A percentile compares a stretch with the other conserved stretches of the same genome.
Conservation (phyloP, 1,284 basidiomycete species). For the Athelia sp. region DNA sequence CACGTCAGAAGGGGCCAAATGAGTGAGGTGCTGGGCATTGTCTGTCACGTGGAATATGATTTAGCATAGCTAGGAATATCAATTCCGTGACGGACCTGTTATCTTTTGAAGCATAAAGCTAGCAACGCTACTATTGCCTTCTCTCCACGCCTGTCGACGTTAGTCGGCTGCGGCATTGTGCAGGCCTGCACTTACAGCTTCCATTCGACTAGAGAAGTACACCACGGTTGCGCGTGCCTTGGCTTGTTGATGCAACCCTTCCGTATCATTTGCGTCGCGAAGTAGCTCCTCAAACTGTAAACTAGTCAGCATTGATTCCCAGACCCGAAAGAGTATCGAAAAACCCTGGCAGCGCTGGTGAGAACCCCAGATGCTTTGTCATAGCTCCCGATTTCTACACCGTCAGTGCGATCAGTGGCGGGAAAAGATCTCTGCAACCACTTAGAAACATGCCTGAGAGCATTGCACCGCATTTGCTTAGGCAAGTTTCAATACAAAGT, state of each 20-base stretch:
- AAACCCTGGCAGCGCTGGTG: slow-evolving; percentile 70
- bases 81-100: slow-evolving; percentile 39
- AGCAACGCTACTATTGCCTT: slow-evolving; percentile 71
- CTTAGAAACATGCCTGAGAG: slow-evolving; percentile 51
- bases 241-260: slow-evolving; percentile 48
- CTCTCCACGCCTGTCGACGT: slow-evolving; percentile 66
- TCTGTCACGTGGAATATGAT: slow-evolving; percentile 32
- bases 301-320: too few relatives aligned
- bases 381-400: slow-evolving; percentile 54
- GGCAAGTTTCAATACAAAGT: neutral
- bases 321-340: slow-evolving; percentile 4
- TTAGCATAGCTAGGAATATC: slow-evolving; percentile 6
- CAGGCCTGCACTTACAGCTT: slow-evolving; percentile 53
- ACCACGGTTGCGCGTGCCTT: slow-evolving; percentile 61
- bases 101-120: slow-evolving; percentile 79
- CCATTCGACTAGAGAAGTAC: slow-evolving; percentile 77
- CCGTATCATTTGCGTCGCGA: slow-evolving; percentile 49
- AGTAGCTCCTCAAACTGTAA: slow-evolving; percentile 69
- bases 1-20: slow-evolving; percentile 62
- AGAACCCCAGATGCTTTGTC: slow-evolving; percentile 62
- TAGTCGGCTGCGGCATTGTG: slow-evolving; percentile 21
- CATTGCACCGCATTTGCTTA: slow-evolving; percentile 61
- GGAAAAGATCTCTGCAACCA: slow-evolving; percentile 9
- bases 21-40: slow-evolving; percentile 52
- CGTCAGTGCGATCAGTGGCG: slow-evolving; percentile 8